Base-by-base conservation (phyloP, 106 monocot species). In the Agapanthus africanus region DNA sequence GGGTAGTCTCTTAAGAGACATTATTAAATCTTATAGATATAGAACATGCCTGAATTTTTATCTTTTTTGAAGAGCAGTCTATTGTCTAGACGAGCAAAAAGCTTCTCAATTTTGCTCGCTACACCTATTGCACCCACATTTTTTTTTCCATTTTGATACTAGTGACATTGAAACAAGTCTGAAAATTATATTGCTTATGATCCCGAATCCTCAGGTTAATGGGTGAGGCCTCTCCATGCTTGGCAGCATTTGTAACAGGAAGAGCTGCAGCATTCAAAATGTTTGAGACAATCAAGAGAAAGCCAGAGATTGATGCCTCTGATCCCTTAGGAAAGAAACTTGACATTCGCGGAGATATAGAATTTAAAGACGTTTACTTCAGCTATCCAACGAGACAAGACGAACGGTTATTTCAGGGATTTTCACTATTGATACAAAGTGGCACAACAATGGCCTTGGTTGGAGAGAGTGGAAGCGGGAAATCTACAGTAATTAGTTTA, bases 231-330 rank as follows among this genome's bases (percentile, higher is more conserved):
- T 77, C 80, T 10, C 83, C 87, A 65, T 72, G 83, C 77, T 27
- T 80, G 65, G 65, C 66, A n/a, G 79, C 83, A 68, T 83, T 87
- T 83, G 83, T 75, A 40, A 71, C 74, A 28, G 87, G 83, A 51
- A 77, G 80, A 69, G 77, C 83, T 67, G 83, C 87, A 44, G 87
- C 87, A 30, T 87, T 74, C 68, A 87, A 83, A 37, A 87, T 87
- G 83, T 83, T 87, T 46, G 74, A 87, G 68, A 83, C 83, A 25
- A 87, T 87, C 54, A 87, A 78, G n/a, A 66, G 83, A 71, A 83
- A 77, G 56, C 87, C 87, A 40, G 59, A 83, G 41, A 87, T 87
- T 27, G 80, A 87, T 75, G 63, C 80, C n/a, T 83, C 60, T 74
- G 77, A 76, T 23, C 34, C 40, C 14, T 78, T 16, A 13, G 87